Evolutionary conservation across 2,329 filamentous ascomycete genomes (phyloP), one percentile per base, ranked within the genome.

Genomic region (Hymenoscyphus infarciens): DNA sequence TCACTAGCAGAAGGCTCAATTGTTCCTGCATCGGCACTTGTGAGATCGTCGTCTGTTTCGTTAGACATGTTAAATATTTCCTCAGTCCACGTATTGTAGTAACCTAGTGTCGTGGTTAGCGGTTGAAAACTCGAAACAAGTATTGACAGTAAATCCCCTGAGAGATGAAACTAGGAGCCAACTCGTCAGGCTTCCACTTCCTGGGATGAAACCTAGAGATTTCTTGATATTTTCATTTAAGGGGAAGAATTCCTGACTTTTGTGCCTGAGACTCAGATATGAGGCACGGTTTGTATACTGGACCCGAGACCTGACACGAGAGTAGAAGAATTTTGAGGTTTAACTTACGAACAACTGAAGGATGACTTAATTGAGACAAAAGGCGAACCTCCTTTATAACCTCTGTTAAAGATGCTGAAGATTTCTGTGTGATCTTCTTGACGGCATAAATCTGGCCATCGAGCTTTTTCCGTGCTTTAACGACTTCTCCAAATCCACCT

Each of bases 11-110:
- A 69, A 22, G 68, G 66, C 33, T 74, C 71, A 2, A 68, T 68
- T 10, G 65, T 69, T n/a, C 60, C 64, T 22, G 64, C 64, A 56
- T 84, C 83, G 1, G 80, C 82, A 3, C 79, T 82, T 1, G 81
- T 80, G 27, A 61, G 54, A 29, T 87, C 84, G 29, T 80, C 83
- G 49, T 88, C 87, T 0, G 81, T 82, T 10, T 83, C 81, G 10
- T 13, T 52, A 1, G 78, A 74, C 39, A 77, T 72, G 62, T 87
- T 82, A 5, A 77, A 75, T 16, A 85, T 74, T 69, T 93, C 88
- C 74, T 98, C 94, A 1, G 95, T 85, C 95, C 95, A 99, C 2
- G 95, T 93, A 61, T 92, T 93, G 76, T 93, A 97, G 75, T 99
- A 99, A 55, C 95, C 87, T 63, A 97, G 11, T 11, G 10, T 11